Conservation (phyloP, 495 filamentous ascomycete genomes). For the Penicillium herquei region DNA sequence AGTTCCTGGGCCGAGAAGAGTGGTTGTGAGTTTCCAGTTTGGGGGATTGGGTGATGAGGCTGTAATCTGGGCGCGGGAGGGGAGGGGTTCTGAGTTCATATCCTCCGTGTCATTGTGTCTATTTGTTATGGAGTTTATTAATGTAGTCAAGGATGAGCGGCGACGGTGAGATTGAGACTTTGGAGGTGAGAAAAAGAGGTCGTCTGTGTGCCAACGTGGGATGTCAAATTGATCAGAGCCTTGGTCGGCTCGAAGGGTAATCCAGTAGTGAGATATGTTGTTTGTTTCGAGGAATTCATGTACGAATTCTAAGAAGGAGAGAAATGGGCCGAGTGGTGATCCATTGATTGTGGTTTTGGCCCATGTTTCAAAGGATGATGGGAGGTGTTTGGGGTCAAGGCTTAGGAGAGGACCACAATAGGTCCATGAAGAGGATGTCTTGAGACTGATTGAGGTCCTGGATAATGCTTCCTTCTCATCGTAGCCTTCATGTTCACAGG, state of each 20-base stretch:
- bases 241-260: conserved; percentile 21
- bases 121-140: not conserved
- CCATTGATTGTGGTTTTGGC: conserved; percentile 19
- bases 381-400: conserved; percentile 13
- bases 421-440: conserved; percentile 23
- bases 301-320: conserved; percentile 20
- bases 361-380: conserved; percentile 27
- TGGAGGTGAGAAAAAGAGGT: conserved; percentile 21
- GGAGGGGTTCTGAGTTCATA: not conserved
- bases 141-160: not conserved
- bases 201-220: conserved; percentile 29
- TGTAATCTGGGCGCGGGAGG: conserved; percentile 10
- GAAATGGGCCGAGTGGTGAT: conserved; percentile 11
- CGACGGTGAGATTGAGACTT: not conserved
- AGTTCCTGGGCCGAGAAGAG: conserved; percentile 27
- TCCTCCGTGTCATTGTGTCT: not conserved
- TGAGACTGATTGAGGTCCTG: conserved; percentile 13
- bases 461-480: not conserved
- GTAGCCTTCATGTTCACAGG: conserved; percentile 1
- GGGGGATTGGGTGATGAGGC: conserved; percentile 11
- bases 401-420: conserved; percentile 25
- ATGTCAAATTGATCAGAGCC: conserved; percentile 17
- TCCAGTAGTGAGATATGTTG: conserved; percentile 22
- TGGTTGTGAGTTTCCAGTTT: conserved; percentile 29
- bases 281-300: conserved; percentile 20